Conservation (phyloP, 2,329 filamentous ascomycete species). For the Sclerotinia trifoliorum region DNA sequence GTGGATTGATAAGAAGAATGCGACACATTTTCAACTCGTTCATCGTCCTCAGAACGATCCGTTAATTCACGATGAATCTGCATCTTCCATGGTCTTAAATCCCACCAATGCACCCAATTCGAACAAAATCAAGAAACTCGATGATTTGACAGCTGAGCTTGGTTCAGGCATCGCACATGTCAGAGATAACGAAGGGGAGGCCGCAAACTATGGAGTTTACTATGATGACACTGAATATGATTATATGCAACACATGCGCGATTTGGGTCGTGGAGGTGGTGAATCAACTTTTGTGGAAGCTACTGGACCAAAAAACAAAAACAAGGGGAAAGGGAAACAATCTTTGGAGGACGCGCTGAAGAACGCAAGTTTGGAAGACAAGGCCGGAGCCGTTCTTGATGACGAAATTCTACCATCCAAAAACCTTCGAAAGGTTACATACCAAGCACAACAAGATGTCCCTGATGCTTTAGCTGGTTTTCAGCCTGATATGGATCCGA, state of each 20-base stretch:
- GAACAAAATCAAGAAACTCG: slow-evolving; percentile 63
- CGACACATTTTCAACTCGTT: slow-evolving; percentile 90
- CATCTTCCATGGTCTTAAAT: slow-evolving; percentile 88
- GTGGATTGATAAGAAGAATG: slow-evolving; percentile 79
- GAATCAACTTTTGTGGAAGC: slow-evolving; percentile 82
- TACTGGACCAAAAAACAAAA: slow-evolving; percentile 58
- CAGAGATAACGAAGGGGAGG: slow-evolving; percentile 90
- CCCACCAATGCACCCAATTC: slow-evolving; percentile 54
- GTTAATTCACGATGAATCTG: slow-evolving; percentile 86
- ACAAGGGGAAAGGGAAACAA: slow-evolving; percentile 72
- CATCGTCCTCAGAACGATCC: slow-evolving; percentile 97
- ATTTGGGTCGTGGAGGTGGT: slow-evolving; percentile 68
- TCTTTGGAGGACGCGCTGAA: slow-evolving; percentile 80
- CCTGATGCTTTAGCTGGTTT: slow-evolving; percentile 91
- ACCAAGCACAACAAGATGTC: slow-evolving; percentile 89
- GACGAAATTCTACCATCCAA: slow-evolving; percentile 76
- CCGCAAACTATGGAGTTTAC: slow-evolving; percentile 89
- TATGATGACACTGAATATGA: slow-evolving; percentile 96
- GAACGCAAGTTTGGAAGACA: slow-evolving; percentile 55
- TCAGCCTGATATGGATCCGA: slow-evolving; percentile 96
- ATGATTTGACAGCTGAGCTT: slow-evolving; percentile 75
- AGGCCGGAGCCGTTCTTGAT: slow-evolving; percentile 61
- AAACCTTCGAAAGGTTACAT: slow-evolving; percentile 72
- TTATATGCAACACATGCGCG: slow-evolving; percentile 98
- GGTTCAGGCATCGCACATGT: slow-evolving; percentile 64